These are phyloP conservation scores for Alternaria gaisen DNA, from an alignment of 2,329 filamentous ascomycete species.

Conservation along the genomic window DNA sequence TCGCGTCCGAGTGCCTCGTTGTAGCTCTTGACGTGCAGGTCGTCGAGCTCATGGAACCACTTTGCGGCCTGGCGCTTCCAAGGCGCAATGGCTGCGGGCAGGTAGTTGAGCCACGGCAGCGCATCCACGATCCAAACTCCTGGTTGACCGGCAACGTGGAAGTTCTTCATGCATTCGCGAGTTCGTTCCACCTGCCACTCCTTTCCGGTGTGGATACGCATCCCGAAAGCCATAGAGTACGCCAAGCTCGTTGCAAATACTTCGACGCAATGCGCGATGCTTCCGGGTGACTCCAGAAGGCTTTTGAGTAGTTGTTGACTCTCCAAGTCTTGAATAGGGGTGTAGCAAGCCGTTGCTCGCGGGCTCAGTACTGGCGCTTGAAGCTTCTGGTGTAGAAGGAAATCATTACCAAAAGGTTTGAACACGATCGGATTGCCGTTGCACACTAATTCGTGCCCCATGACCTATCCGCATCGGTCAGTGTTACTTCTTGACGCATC, in stretches of 20 bases:
- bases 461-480: slow-evolving; percentile 25
- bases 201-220: slow-evolving; percentile 39
- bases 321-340: slow-evolving; percentile 55
- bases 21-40: slow-evolving; percentile 28
- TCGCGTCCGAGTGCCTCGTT: slow-evolving; percentile 15
- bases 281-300: slow-evolving; percentile 43
- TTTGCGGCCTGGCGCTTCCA: slow-evolving; percentile 37
- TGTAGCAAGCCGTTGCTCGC: slow-evolving; percentile 43
- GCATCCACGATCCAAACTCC: slow-evolving; percentile 55
- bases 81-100: slow-evolving; percentile 50
- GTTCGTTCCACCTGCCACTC: slow-evolving; percentile 28
- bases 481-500: background rate
- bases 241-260: slow-evolving; percentile 52
- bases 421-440: slow-evolving; percentile 53
- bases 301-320: slow-evolving; percentile 54
- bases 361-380: slow-evolving; percentile 46
- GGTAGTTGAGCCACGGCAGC: slow-evolving; percentile 53
- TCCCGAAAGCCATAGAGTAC: slow-evolving; percentile 51
- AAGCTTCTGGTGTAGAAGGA: slow-evolving; percentile 52
- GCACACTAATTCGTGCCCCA: slow-evolving; percentile 60
- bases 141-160: slow-evolving; percentile 33
- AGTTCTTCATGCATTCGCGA: slow-evolving; percentile 24
- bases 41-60: slow-evolving; percentile 21
- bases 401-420: slow-evolving; percentile 49
- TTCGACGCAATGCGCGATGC: slow-evolving; percentile 38